A percentile compares a stretch with the other conserved stretches of the same genome.
These are phyloP conservation scores for Lyophyllum atratum DNA, from an alignment of 768 basidiomycete species.

Conservation along the genomic window DNA sequence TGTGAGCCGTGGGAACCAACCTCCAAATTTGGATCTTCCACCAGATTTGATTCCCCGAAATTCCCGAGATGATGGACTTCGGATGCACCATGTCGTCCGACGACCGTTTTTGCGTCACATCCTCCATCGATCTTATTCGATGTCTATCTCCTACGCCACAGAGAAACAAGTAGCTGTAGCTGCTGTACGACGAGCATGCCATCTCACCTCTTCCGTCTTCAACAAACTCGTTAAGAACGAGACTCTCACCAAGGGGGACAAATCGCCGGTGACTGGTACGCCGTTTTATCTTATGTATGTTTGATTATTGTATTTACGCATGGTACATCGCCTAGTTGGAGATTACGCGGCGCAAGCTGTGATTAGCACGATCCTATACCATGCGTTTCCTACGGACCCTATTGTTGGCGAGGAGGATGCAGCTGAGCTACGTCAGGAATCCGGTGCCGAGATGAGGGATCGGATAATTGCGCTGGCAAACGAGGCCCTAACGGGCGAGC, in stretches of 20 bases:
- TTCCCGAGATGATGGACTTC: not conserved
- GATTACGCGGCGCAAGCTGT: conserved; percentile 95
- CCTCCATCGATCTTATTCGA: conserved; percentile 29
- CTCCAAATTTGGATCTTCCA: not conserved
- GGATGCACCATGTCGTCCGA: conserved; percentile 15
- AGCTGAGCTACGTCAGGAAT: conserved; percentile 62
- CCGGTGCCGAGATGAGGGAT: conserved; percentile 45
- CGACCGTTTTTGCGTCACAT: conserved; percentile 16
- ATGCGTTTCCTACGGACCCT: conserved; percentile 80
- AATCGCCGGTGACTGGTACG: conserved; percentile 86
- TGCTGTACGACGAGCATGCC: conserved; percentile 86
- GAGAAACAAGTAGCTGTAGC: conserved; percentile 85
- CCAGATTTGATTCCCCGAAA: not conserved
- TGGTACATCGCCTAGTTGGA: conserved; percentile 57
- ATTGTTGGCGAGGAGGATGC: conserved; percentile 98
- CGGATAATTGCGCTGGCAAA: conserved; percentile 84
- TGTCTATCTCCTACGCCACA: conserved; percentile 55
- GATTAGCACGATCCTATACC: conserved; percentile 75
- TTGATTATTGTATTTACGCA: not conserved
- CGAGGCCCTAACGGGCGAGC: conserved; percentile 63
- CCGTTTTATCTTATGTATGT: not conserved
- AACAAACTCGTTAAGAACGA: conserved; percentile 82
- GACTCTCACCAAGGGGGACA: conserved; percentile 88
- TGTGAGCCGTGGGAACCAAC: not conserved
- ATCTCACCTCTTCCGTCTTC: conserved; percentile 84